Percentiles rank a stretch among this genome's conserved stretches.
These are phyloP conservation scores for Fusarium buharicum DNA, from an alignment of 2,329 filamentous ascomycete species.

Conservation along the genomic window DNA sequence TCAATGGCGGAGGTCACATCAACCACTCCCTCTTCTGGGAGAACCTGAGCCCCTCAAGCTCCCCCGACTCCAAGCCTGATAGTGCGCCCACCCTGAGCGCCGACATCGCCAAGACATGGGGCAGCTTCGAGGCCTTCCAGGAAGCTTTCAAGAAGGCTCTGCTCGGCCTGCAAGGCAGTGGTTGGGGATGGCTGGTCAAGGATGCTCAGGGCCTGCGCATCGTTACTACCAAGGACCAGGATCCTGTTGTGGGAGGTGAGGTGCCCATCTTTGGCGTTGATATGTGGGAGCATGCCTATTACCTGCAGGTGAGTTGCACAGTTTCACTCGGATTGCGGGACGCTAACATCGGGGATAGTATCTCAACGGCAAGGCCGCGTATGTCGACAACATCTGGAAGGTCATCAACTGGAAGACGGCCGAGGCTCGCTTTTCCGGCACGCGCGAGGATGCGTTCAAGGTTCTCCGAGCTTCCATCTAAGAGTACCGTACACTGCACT, in stretches of 20 bases:
- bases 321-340: not conserved
- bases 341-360: slow-evolving; percentile 62
- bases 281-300: slow-evolving; percentile 96
- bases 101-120: slow-evolving; percentile 74
- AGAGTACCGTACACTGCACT: not conserved
- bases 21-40: slow-evolving; percentile 96
- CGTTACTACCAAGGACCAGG: slow-evolving; percentile 87
- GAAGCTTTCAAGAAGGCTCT: slow-evolving; percentile 72
- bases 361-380: slow-evolving; percentile 78
- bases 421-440: slow-evolving; percentile 69
- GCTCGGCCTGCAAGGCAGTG: slow-evolving; percentile 80
- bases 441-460: slow-evolving; percentile 58
- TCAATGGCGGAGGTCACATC: slow-evolving; percentile 92
- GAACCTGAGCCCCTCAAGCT: slow-evolving; percentile 74
- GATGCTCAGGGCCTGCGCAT: slow-evolving; percentile 72
- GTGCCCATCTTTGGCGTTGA: slow-evolving; percentile 82
- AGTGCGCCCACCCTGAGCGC: slow-evolving; percentile 67
- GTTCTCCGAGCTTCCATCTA: slow-evolving; percentile 57
- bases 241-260: slow-evolving; percentile 72
- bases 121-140: slow-evolving; percentile 73
- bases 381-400: slow-evolving; percentile 80
- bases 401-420: slow-evolving; percentile 81
- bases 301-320: slow-evolving; percentile 71
- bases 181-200: slow-evolving; percentile 88
- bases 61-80: slow-evolving; percentile 65